Base-by-base conservation (phyloP, 805 yeast genomes). In the Kuraishia floccosa region DNA sequence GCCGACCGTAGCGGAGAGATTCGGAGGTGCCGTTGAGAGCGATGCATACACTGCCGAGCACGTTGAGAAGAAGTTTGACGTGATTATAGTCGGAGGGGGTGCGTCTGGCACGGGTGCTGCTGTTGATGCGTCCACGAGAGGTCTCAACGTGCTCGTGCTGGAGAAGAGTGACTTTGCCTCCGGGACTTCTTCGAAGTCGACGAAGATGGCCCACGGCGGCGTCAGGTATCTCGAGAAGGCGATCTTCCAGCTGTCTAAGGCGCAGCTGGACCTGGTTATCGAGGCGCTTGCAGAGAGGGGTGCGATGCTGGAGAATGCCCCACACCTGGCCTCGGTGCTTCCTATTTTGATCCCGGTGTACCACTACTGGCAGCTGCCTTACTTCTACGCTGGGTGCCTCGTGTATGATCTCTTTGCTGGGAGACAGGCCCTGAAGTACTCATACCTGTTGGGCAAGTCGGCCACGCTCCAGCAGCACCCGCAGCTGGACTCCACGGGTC, bases 121-220 rank as follows among this genome's bases (percentile, higher is more conserved):
- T 1, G 62, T 87, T 27, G 97, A 87, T 57, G 96, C 96, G 23
- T 71, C 79, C 18, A 71, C 93, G 26, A 70, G 97, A 55, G 96
- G 96, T 29, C 70, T 86, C 43, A 82, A 84, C 48, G 95, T 85
- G 26, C 82, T 93, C 31, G 55, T 87, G 35, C 68, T 87, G 36
- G 97, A 87, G 56, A 79, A 79, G 50, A 75, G 73, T 40, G 97
- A 87, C 61, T 87, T 81, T 50, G 94, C 95, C 6, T 68, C 85
- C 7, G 96, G 95, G 25, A 89, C 96, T 11, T 81, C 94, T 6
- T 85, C 96, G 22, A 82, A 86, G 47, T 82, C 94, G 11, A 87
- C 97, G 30, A 87, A 87, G 60, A 82, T 87, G 76, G 95, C 94
- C 27, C 97, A 87, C 52, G 97, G 97, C 42, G 97, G 97, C 53